Conservation (phyloP, 2,329 filamentous ascomycete genomes). For the Polytolypa hystricis region DNA sequence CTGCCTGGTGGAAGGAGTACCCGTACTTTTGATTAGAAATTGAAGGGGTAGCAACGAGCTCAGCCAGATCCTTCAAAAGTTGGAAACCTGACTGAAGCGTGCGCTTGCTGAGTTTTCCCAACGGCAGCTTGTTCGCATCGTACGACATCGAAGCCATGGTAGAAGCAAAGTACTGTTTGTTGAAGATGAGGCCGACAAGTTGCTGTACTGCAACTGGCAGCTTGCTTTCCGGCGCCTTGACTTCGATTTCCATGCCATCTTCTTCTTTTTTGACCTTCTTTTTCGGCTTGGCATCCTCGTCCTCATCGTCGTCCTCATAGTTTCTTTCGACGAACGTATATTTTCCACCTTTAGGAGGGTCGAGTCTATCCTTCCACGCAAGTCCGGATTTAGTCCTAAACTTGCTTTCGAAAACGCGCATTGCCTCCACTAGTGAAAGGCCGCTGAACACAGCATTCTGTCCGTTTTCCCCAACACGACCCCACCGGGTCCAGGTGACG, state of each 20-base stretch:
- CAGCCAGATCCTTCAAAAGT: slow-evolving; percentile 62
- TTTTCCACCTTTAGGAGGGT: slow-evolving; percentile 42
- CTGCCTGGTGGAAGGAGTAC: slow-evolving; percentile 30
- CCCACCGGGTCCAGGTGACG: slow-evolving; percentile 67
- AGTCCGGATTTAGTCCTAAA: slow-evolving; percentile 48
- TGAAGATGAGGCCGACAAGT: slow-evolving; percentile 75
- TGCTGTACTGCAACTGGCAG: slow-evolving; percentile 51
- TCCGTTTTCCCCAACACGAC: slow-evolving; percentile 54
- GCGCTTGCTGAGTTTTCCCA: slow-evolving; percentile 72
- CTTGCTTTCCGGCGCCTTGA: slow-evolving; percentile 41
- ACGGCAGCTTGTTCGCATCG: slow-evolving; percentile 56
- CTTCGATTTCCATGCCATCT: slow-evolving; percentile 25
- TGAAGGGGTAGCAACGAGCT: slow-evolving; percentile 46
- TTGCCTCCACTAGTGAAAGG: slow-evolving; percentile 29
- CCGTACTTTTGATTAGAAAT: slow-evolving; percentile 32
- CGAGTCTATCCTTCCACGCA: slow-evolving; percentile 38
- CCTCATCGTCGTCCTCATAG: slow-evolving; percentile 51
- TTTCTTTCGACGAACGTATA: slow-evolving; percentile 73
- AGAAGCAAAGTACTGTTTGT: slow-evolving; percentile 57
- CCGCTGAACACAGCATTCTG: slow-evolving; percentile 32
- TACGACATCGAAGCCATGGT: slow-evolving; percentile 36
- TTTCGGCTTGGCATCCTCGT: slow-evolving; percentile 24
- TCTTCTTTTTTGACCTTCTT: slow-evolving; percentile 17
- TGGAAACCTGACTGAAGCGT: slow-evolving; percentile 68
- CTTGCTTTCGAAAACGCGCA: slow-evolving; percentile 41